Base-by-base conservation (phyloP, 306 rosid species). In the Ziziphus jujuba region DNA sequence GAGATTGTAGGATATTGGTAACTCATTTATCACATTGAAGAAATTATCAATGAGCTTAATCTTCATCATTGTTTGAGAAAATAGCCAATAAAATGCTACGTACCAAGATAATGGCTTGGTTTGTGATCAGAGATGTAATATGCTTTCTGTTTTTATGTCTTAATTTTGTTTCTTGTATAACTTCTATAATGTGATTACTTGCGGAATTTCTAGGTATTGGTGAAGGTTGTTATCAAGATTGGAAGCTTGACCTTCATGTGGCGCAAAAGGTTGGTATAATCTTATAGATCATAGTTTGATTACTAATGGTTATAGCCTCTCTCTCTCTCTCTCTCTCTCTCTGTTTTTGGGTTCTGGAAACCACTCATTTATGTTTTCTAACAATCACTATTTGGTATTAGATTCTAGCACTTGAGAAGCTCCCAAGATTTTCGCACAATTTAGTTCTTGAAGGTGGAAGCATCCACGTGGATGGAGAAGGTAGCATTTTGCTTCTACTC, bases 391-490 rank as follows among this genome's bases (percentile, higher is more conserved):
- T 63, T 80, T 72, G 57, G 70, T 72, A 67, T 67, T 71, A 93
- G 98, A 88, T 90, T 70, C 80, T 90, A 82, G 90, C 49, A 21
- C 67, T 77, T 59, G 96, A 93, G 83, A 83, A 60, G 82, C 43
- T 93, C 77, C 96, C 90, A 59, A 81, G 85, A 68, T 90, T 93
- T 87, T 67, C 82, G 7, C 84, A 88, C 34, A 60, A 84, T 5
- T 67, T 88, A 72, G 74, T 93, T 77, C 95, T 93, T 43, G 99
- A 93, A 90, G 96, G 99, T 16, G 99, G 99, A 77, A 90, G 97
- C 79, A 90, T 93, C 76, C 99, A 93, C 77, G 99, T 93, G 14
- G 99, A 93, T 85, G 99, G 99, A 79, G 91, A 93, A 82, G 97
- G 99, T 90, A 79, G 71, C 72, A 58, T 25, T 56, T n/a, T 19